Evolutionary conservation across 2,329 filamentous ascomycete species (phyloP).

Genomic region (Sordariomycetes sp.): DNA sequence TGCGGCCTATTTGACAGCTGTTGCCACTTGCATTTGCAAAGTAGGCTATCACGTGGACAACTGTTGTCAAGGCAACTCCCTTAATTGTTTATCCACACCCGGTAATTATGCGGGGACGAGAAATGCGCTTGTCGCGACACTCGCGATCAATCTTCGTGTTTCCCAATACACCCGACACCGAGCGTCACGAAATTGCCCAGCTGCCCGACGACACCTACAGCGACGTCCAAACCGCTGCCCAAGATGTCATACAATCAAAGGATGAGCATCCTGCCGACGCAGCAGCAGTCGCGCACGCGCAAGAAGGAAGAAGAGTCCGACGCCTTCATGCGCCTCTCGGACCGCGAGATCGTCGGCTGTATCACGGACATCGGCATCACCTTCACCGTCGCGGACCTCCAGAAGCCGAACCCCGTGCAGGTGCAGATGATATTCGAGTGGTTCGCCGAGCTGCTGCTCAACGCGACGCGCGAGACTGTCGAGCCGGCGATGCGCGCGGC

Average conservation of each 20-base stretch:
- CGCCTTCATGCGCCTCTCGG: constrained; percentile 46
- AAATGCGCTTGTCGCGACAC: background rate
- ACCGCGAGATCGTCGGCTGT: constrained; percentile 83
- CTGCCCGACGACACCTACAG: background rate
- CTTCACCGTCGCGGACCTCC: constrained; percentile 74
- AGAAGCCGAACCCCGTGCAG: constrained; percentile 87
- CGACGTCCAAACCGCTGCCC: background rate
- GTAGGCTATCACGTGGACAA: background rate
- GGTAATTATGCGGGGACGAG: background rate
- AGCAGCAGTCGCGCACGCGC: constrained; percentile 35
- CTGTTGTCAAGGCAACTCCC: background rate
- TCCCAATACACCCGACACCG: background rate
- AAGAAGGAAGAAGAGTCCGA: constrained; percentile 48
- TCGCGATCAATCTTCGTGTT: background rate
- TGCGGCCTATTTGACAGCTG: background rate
- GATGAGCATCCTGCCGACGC: constrained; percentile 46
- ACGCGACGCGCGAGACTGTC: constrained; percentile 82
- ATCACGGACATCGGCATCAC: constrained; percentile 93
- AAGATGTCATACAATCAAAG: constrained; percentile 44
- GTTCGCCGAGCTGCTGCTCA: constrained; percentile 89
- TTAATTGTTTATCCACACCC: background rate
- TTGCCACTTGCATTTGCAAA: background rate
- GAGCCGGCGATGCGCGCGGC: constrained; percentile 92
- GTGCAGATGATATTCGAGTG: constrained; percentile 98
- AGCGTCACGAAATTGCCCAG: background rate